Percentiles rank a stretch among this genome's conserved stretches.
phyloP scores from a whole-genome alignment of 495 filamentous ascomycete genomes.

The Ascodesmis nigricans region DNA sequence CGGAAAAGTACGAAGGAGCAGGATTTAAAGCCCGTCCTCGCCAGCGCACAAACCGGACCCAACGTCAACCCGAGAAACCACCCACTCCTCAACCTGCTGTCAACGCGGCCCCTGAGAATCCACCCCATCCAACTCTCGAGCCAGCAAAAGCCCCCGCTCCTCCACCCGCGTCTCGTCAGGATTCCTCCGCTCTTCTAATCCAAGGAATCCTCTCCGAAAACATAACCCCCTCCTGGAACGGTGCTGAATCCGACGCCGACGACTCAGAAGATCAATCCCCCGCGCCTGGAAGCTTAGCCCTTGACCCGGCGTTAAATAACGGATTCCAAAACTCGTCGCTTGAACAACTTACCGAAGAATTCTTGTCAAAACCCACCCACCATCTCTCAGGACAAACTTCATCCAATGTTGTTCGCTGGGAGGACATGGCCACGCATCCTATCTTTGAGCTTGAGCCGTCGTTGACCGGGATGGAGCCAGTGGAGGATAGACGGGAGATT shows the following conservation, averaged over 20 bases:
- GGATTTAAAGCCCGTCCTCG: constrained; percentile 21
- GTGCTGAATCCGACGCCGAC: no score
- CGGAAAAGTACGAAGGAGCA: constrained; percentile 19
- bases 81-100: constrained; percentile 9
- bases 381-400: constrained; percentile 1
- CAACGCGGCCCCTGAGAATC: constrained; percentile 3
- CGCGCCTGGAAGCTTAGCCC: constrained; percentile 15
- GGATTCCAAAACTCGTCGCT: constrained; percentile 14
- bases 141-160: no score
- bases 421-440: constrained; percentile 19
- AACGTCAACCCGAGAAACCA: no score
- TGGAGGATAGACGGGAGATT: no score
- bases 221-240: constrained; percentile 11
- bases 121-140: constrained; percentile 8
- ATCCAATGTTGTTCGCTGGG: constrained; percentile 18
- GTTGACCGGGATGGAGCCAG: no score
- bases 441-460: constrained; percentile 18
- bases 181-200: constrained; percentile 13
- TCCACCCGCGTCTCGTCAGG: no score
- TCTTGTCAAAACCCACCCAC: constrained; percentile 10
- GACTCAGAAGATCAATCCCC: constrained; percentile 17
- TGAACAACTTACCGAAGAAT: constrained; percentile 18
- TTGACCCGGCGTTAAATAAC: constrained; percentile 17
- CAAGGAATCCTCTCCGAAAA: constrained; percentile 15
- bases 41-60: constrained; percentile 18